These are phyloP conservation scores for Syncephalastrum monosporum DNA, from an alignment of 371 early-diverging fungal genomes.

Conservation along the genomic window DNA sequence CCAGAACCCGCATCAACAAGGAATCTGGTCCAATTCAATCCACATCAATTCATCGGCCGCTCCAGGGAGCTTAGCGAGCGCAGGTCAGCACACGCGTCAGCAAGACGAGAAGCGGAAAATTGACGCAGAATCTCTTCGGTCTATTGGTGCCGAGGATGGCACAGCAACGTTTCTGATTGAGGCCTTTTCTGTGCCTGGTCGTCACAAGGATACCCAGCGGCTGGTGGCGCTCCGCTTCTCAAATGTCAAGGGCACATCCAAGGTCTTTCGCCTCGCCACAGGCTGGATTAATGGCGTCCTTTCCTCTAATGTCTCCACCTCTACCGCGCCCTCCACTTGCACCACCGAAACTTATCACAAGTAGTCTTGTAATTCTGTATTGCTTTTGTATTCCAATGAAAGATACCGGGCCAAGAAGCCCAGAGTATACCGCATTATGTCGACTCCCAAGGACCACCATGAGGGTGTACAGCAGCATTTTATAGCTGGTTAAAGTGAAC, in stretches of 20 bases:
- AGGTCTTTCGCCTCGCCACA: conserved; percentile 46
- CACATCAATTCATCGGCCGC: conserved; percentile 21
- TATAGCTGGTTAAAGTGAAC: no score
- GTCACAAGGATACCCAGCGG: conserved; percentile 13
- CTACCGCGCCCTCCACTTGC: no score
- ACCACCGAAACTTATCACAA: no score
- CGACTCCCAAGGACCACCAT: no score
- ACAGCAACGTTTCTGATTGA: conserved; percentile 39
- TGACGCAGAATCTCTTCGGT: background rate
- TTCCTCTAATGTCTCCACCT: conserved; percentile 7
- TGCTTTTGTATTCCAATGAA: no score
- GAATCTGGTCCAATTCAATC: conserved; percentile 24
- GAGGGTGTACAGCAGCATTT: no score
- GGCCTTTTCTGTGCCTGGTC: conserved; percentile 27
- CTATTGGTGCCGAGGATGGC: conserved; percentile 20
- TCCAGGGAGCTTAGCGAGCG: conserved; percentile 8
- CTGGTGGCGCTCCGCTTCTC: conserved; percentile 34
- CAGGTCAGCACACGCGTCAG: conserved; percentile 3
- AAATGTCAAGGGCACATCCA: conserved; percentile 38
- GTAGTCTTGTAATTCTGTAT: no score
- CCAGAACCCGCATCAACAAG: conserved; percentile 4
- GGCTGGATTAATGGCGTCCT: conserved; percentile 47
- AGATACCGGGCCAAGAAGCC: no score
- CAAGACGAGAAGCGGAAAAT: conserved; percentile 11
- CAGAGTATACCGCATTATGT: no score